These are phyloP conservation scores for Trichopus zeylanicus DNA, from an alignment of 116 monocot genomes.

Conservation along the genomic window DNA sequence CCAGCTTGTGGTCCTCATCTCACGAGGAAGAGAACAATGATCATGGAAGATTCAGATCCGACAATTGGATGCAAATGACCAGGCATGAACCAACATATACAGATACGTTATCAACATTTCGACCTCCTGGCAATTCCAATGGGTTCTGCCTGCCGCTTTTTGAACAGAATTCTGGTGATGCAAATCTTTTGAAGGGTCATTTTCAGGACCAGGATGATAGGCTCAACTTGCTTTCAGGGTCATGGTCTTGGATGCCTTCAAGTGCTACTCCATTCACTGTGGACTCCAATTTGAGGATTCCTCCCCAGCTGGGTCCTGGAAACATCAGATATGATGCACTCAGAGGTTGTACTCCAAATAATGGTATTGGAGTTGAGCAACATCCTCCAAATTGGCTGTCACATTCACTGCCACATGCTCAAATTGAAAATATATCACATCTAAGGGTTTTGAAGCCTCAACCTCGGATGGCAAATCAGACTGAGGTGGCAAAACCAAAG, in stretches of 20 bases:
- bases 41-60: conserved; percentile 23
- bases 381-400: conserved; percentile 22
- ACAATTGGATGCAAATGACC: conserved; percentile 24
- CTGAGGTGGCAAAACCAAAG: conserved; percentile 22
- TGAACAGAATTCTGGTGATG: conserved; percentile 26
- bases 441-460: conserved; percentile 24
- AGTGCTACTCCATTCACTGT: conserved; percentile 14
- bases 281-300: conserved; percentile 17
- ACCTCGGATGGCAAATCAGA: conserved; percentile 14
- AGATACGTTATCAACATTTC: conserved; percentile 27
- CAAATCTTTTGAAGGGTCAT: conserved; percentile 14
- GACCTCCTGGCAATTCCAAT: conserved; percentile 6
- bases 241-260: conserved; percentile 39
- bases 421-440: conserved; percentile 13
- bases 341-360: conserved; percentile 13
- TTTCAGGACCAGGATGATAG: conserved; percentile 32
- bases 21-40: conserved; percentile 32
- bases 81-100: conserved; percentile 24
- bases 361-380: conserved; percentile 18
- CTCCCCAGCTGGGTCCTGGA: conserved; percentile 12
- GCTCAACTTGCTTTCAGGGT: conserved; percentile 20
- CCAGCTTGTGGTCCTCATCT: conserved; percentile 19
- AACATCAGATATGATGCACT: conserved; percentile 12
- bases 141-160: conserved; percentile 16
- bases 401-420: conserved; percentile 9